Base-by-base conservation (phyloP, 495 filamentous ascomycete species). In the Usnea hakonensis region DNA sequence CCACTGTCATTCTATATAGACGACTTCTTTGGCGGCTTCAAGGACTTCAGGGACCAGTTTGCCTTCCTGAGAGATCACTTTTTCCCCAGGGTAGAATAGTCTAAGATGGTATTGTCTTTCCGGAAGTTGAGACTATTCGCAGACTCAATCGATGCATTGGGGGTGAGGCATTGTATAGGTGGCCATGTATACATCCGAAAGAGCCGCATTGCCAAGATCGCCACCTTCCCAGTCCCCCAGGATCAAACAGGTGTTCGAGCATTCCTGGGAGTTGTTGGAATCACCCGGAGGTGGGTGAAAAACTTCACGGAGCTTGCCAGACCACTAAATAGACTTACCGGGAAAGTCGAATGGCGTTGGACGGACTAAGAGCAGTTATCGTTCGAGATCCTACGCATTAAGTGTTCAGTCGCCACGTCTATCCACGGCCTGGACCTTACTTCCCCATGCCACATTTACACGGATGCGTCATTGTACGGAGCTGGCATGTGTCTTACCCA, bases 51-150 rank as follows among this genome's bases (percentile, higher is more conserved):
- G n/a, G n/a, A n/a, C n/a, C n/a, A n/a, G n/a, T n/a, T n/a, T n/a
- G n/a, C n/a, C n/a, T n/a, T n/a, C n/a, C n/a, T n/a, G n/a, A n/a
- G n/a, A n/a, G n/a, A n/a, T n/a, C n/a, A n/a, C n/a, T n/a, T n/a
- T n/a, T n/a, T n/a, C n/a, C n/a, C n/a, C n/a, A n/a, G n/a, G n/a
- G n/a, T n/a, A n/a, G n/a, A n/a, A n/a, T n/a, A n/a, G n/a, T n/a
- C n/a, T n/a, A n/a, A n/a, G n/a, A n/a, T n/a, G n/a, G n/a, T n/a
- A n/a, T n/a, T n/a, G n/a, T n/a, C n/a, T n/a, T 64, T 64, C 16
- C 59, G 55, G 43, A 64, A 64, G 43, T 11, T 64, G 13, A 23
- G 44, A 19, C 28, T 64, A 21, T 64, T 64, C 26, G 0, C 2
- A 0, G 28, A 53, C 8, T 1, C 52, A 26, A 64, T 64, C 17